Evolutionary conservation across 2,329 filamentous ascomycete genomes (phyloP), one percentile per base, ranked within the genome.

Genomic region (Talaromyces islandicus): DNA sequence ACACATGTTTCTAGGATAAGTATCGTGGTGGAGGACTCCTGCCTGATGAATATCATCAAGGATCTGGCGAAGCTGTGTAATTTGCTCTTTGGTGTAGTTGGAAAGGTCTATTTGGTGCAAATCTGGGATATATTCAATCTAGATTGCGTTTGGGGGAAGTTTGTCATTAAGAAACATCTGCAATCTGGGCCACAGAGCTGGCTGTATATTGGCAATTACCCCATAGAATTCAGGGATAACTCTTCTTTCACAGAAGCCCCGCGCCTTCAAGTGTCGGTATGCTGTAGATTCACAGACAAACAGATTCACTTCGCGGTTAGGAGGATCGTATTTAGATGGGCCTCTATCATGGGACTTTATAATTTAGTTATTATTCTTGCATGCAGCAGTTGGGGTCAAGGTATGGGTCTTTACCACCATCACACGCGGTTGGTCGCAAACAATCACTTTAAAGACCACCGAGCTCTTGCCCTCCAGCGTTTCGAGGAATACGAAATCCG

Each of bases 1-100:
- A 60, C 66, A 64, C 62, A 66, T 64, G 53, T 68, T 65, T 27
- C 64, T 46, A 2, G 63, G 66, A 11, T 61, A 55, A 1, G 62
- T 27, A 50, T 66, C 64, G 50, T 52, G 46, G 30, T 66, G 64
- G n/a, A 62, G 41, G 41, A 66, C 57, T 10, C 55, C 30, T 24
- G 60, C 63, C 24, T 38, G 19, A 54, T 65, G 63, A 17, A 65
- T 63, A 6, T 59, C 48, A 19, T 55, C 27, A n/a, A 66, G 50
- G 21, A 65, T 62, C 17, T 57, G 17, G 19, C 60, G 59, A 19
- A 64, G 54, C 38, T 46, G 58, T 11, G 14, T 19, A 7, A 60
- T 17, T 9, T 55, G 35, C 1, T 59, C 14, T 24, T 58, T 29
- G 52, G 64, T 61, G 50, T 56, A 64, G 11, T 19, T 64, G 3